Percentiles rank a stretch among this genome's conserved stretches.
These are phyloP conservation scores for Didymella segeticola DNA, from an alignment of 2,329 filamentous ascomycete species.

Conservation along the genomic window DNA sequence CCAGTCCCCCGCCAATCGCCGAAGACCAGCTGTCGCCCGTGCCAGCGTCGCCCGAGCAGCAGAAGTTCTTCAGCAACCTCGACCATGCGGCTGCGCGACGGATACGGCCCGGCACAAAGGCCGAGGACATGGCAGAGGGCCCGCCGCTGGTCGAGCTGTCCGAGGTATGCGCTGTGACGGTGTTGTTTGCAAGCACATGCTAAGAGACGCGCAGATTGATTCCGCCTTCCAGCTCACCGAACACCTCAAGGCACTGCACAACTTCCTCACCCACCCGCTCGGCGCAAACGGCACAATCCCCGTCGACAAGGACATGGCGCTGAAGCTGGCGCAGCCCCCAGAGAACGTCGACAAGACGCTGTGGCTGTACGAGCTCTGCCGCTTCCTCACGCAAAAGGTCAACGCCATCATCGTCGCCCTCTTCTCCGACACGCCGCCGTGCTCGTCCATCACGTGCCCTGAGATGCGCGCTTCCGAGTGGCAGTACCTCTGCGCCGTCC, in stretches of 20 bases:
- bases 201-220: slow-evolving; percentile 71
- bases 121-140: slow-evolving; percentile 90
- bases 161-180: slow-evolving; percentile 66
- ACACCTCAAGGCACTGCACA: slow-evolving; percentile 91
- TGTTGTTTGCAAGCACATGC: slow-evolving; percentile 10
- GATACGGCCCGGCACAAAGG: slow-evolving; percentile 90
- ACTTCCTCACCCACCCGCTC: slow-evolving; percentile 73
- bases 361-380: slow-evolving; percentile 97
- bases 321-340: slow-evolving; percentile 79
- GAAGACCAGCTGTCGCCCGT: slow-evolving; percentile 91
- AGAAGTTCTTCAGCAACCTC: slow-evolving; percentile 59
- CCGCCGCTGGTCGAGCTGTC: slow-evolving; percentile 85
- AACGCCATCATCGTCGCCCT: slow-evolving; percentile 93
- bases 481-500: slow-evolving; percentile 98
- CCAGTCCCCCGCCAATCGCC: slow-evolving; percentile 90
- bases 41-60: slow-evolving; percentile 66
- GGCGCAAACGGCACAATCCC: slow-evolving; percentile 66
- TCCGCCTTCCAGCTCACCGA: slow-evolving; percentile 97
- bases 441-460: slow-evolving; percentile 86
- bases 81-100: slow-evolving; percentile 80
- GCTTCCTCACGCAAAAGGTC: slow-evolving; percentile 92
- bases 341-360: slow-evolving; percentile 82
- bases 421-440: slow-evolving; percentile 88
- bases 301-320: slow-evolving; percentile 77
- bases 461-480: slow-evolving; percentile 99